Evolutionary conservation across 768 basidiomycete species (phyloP), one percentile per base, ranked within the genome.

Genomic region (Thelephora aurantiotincta): DNA sequence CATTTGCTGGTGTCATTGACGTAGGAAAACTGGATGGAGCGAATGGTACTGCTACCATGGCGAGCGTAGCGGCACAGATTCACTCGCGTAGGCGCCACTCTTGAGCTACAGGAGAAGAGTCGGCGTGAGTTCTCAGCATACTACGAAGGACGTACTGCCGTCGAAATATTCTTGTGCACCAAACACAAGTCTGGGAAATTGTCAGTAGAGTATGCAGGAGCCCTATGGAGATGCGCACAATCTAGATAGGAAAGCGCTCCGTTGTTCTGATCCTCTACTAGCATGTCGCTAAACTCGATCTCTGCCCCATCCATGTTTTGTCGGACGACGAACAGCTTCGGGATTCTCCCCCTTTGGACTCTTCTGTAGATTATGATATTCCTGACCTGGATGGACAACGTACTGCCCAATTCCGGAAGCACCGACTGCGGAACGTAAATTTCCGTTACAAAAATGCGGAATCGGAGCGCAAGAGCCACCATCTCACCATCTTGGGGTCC

Each of bases 201-300:
- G 19, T 33, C 19, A n/a, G 33, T 16, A 3, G 30, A 22, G n/a
- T 36, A 23, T 2, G 33, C 12, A 14, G 16, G 41, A 45, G n/a
- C 20, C 12, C 1, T 33, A 44, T 42, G n/a, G 23, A 35, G 38
- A 42, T 5, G 70, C 80, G 53, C 57, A 94, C 91, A 92, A 60
- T 96, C 90, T 5, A 81, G 64, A 64, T 94, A 96, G 1, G 87
- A 82, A 78, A 93, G 75, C 0, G 82, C 83, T n/a, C 87, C 92
- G 56, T 94, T 96, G 59, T 99, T 99, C 61, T 83, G 77, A 64
- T 99, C 96, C 67, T 99, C 96, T 20, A 96, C 80, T 11, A 99
- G 72, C 86, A 96, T 86, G 65, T 99, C 96, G 53, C 85, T 86
- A 57, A 94, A 97, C 62, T 98, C 96, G 41, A 98, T 76, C 66